phyloP scores from a whole-genome alignment of 2,329 filamentous ascomycete species.

The Colletotrichum lupini region DNA sequence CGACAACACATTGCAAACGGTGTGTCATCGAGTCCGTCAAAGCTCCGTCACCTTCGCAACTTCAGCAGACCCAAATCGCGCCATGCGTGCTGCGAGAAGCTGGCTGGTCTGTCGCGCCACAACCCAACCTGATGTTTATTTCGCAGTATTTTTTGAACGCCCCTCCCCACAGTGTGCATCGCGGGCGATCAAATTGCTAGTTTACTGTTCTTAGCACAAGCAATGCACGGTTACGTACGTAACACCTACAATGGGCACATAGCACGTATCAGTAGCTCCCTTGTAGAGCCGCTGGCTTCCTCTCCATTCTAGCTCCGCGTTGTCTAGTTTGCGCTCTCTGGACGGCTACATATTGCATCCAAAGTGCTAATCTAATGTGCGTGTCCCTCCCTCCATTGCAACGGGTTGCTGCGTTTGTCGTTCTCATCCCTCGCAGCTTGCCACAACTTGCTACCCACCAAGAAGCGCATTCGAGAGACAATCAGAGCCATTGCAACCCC shows the following conservation, averaged over 20 bases:
- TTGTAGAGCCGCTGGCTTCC: background rate
- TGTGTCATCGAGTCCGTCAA: conserved; percentile 20
- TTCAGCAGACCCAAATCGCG: background rate
- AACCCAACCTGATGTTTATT: background rate
- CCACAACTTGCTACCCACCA: background rate
- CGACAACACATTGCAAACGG: conserved; percentile 1
- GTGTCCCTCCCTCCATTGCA: background rate
- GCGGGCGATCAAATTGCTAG: conserved; percentile 7
- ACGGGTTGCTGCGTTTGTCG: conserved; percentile 23
- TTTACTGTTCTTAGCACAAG: conserved; percentile 1
- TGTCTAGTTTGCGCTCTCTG: background rate
- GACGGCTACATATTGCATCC: background rate
- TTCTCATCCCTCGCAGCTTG: background rate
- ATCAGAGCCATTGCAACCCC: background rate
- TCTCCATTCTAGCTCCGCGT: background rate
- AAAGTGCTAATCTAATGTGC: background rate
- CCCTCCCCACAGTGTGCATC: background rate
- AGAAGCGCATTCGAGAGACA: background rate
- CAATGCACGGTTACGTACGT: conserved; percentile 16
- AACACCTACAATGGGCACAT: background rate
- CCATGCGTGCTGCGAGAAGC: conserved; percentile 10
- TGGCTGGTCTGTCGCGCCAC: background rate
- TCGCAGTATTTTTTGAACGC: background rate
- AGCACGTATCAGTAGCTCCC: background rate
- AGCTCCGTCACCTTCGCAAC: background rate